Base-by-base conservation (phyloP, 176 grass and related monocot species). In the Thinopyrum elongatum region DNA sequence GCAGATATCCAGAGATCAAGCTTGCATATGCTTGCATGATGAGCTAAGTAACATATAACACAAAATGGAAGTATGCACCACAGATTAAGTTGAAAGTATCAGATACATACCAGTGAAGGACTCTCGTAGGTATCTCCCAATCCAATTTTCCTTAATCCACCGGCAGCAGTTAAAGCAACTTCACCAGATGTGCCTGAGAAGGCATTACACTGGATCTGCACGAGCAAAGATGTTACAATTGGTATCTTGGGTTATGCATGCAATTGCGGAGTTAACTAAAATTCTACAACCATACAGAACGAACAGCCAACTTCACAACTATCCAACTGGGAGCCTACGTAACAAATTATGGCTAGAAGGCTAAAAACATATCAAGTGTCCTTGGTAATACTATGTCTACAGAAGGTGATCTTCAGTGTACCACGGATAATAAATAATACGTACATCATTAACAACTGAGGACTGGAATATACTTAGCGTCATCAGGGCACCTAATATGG, bases 171-270 rank as follows among this genome's bases (percentile, higher is more conserved):
- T 72, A 98, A 79, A 83, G 93, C 8, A 76, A 95, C 84, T 42
- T 95, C 90, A 81, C 91, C 82, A 80, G 90, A 89, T 86, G 81
- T 30, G 35, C 91, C 93, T 84, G 94, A 85, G 86, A 98, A 98
- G 82, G 91, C 91, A 91, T 98, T 98, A 78, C 96, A 98, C 63
- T 98, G 96, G 46, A 98, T 86, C 93, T 98, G 80, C 67, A 89
- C 53, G 26, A 75, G 73, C 22, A 82, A 87, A 70, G n/a, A 36
- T 72, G 77, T 76, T 67, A 70, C 71, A 88, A 3, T 64, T 49
- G 25, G 46, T 22, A 41, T 51, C 68, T 41, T 82, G 13, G 19
- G 55, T 15, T 23, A 71, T 58, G 13, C 75, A 80, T 65, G 55
- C 6, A 84, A 65, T 28, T 74, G 21, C 27, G 1, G 11, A 70